Evolutionary conservation across 164 flowering plant genomes (phyloP).

Genomic region (Tetracentron sinense): DNA sequence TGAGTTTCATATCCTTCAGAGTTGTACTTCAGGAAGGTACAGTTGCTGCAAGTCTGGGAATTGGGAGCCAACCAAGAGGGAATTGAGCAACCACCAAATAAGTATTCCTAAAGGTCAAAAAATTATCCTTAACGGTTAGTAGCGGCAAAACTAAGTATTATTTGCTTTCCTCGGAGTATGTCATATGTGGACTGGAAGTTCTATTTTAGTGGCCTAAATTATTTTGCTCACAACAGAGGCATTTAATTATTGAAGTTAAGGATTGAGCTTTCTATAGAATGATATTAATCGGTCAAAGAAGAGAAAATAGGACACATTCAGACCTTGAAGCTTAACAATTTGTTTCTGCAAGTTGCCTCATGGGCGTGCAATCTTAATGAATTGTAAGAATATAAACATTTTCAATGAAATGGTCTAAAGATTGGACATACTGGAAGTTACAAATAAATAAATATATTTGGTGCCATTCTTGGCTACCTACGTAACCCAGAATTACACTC

Average conservation of each 20-base stretch:
- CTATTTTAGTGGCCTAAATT: not conserved
- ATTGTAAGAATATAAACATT: no score
- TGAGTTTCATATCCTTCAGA: conserved; percentile 75
- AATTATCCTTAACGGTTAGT: no score
- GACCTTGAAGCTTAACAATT: not conserved
- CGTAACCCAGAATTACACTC: no score
- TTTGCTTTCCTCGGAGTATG: no score
- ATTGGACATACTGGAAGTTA: not conserved
- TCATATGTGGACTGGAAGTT: not conserved
- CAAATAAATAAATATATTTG: not conserved
- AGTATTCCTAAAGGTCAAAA: conserved; percentile 67
- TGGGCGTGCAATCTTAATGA: not conserved
- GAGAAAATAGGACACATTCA: no score
- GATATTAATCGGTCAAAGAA: not conserved
- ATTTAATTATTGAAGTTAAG: no score
- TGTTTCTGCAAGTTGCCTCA: no score
- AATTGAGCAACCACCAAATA: conserved; percentile 42
- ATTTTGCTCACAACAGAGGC: not conserved
- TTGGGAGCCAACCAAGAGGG: conserved; percentile 47
- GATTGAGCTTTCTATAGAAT: not conserved
- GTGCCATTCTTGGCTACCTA: not conserved
- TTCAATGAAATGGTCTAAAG: no score
- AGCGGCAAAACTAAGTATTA: no score
- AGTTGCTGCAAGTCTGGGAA: conserved; percentile 49
- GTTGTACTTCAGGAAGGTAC: conserved; percentile 75